A percentile compares a stretch with the other conserved stretches of the same genome.
Conservation (phyloP, 1,284 basidiomycete species). For the Grifola frondosa region DNA sequence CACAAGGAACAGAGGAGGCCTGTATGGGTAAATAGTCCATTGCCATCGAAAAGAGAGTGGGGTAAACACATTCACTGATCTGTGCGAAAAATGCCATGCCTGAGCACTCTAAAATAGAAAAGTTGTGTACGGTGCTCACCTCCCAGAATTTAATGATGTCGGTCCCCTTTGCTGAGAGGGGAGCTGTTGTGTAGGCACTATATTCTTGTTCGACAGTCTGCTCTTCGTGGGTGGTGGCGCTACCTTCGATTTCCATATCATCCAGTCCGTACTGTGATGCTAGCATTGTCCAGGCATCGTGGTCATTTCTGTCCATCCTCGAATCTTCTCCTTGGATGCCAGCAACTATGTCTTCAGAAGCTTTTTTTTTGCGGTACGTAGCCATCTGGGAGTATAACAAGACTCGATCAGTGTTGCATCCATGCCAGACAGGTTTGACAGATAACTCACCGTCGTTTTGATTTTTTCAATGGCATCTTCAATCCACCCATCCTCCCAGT, state of each 20-base stretch:
- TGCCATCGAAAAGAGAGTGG: slow-evolving; percentile 12
- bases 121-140: not conserved
- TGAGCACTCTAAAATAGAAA: not conserved
- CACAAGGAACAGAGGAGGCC: slow-evolving; percentile 22
- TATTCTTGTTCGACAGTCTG: slow-evolving; percentile 1
- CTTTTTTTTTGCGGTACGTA: too few relatives aligned
- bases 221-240: not conserved
- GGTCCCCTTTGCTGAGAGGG: not conserved
- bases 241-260: not conserved
- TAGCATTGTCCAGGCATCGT: not conserved
- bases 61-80: not conserved
- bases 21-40: slow-evolving; percentile 21
- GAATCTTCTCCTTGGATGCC: too few relatives aligned
- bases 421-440: not conserved
- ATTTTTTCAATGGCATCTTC: not conserved
- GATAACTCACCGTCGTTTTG: not conserved
- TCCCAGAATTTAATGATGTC: not conserved
- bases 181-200: not conserved
- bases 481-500: not conserved
- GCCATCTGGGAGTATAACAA: too few relatives aligned
- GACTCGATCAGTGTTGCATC: too few relatives aligned
- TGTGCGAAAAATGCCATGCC: not conserved
- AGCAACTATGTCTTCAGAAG: too few relatives aligned
- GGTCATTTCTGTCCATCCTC: too few relatives aligned
- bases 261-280: not conserved